Percentiles rank a stretch among this genome's conserved stretches.
phyloP scores from a whole-genome alignment of 2,329 filamentous ascomycete species.

The Phialemonium atrogriseum region DNA sequence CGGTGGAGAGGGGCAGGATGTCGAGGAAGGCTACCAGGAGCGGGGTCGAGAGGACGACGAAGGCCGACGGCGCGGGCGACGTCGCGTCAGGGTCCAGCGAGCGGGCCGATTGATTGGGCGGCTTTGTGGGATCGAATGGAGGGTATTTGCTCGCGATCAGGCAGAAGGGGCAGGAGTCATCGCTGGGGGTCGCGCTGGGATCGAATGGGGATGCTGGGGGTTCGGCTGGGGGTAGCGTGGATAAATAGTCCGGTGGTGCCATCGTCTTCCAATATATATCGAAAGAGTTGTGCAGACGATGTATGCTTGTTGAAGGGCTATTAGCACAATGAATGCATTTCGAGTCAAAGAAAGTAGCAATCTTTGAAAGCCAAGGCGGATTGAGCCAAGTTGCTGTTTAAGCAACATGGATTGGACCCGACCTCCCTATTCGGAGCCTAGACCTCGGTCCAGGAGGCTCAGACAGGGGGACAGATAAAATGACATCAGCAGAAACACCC shows the following conservation, averaged over 20 bases:
- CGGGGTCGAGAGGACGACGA: slow-evolving; percentile 69
- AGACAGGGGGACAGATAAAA: too few relatives aligned
- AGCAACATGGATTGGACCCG: too few relatives aligned
- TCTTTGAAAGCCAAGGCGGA: too few relatives aligned
- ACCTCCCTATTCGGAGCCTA: too few relatives aligned
- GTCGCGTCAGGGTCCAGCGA: slow-evolving; percentile 24
- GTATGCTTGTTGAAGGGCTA: too few relatives aligned
- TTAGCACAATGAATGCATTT: too few relatives aligned
- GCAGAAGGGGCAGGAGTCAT: slow-evolving; percentile 51
- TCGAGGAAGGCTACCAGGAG: slow-evolving; percentile 82
- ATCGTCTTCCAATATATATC: too few relatives aligned
- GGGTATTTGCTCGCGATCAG: slow-evolving; percentile 42
- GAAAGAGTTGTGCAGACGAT: too few relatives aligned
- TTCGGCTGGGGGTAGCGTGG: slow-evolving; percentile 3
- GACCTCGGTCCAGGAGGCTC: too few relatives aligned
- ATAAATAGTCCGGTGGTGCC: slow-evolving; percentile 1
- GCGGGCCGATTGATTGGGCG: slow-evolving; percentile 28
- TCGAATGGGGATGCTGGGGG: slow-evolving; percentile 8
- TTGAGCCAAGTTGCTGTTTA: too few relatives aligned
- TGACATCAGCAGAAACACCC: too few relatives aligned
- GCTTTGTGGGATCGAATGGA: slow-evolving; percentile 34
- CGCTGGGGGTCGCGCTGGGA: slow-evolving; percentile 9
- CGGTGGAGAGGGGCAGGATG: slow-evolving; percentile 77
- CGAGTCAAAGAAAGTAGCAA: too few relatives aligned
- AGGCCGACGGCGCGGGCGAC: slow-evolving; percentile 35